A percentile compares a stretch with the other conserved stretches of the same genome.
Conservation (phyloP, 768 basidiomycete species). For the Naganishia friedmannii region DNA sequence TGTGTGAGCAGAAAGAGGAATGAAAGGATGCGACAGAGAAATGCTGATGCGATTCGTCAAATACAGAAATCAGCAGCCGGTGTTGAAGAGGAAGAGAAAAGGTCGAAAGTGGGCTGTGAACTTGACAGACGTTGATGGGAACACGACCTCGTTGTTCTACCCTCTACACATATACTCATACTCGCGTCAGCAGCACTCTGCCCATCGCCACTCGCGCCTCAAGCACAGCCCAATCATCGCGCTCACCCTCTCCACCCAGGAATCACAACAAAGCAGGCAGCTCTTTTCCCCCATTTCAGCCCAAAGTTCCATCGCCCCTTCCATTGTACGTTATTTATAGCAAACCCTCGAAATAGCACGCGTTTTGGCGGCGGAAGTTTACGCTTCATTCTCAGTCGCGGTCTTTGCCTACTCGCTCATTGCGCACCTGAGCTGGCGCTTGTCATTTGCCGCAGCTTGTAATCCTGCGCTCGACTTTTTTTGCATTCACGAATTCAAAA, state of each 20-base stretch:
- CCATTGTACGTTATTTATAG: background rate
- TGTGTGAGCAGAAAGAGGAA: background rate
- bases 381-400: background rate
- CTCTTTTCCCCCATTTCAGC: no score
- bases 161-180: background rate
- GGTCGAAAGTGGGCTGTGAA: background rate
- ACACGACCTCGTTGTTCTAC: background rate
- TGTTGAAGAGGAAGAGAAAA: background rate
- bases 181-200: background rate
- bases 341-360: background rate
- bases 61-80: background rate
- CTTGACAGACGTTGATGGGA: background rate
- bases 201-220: background rate
- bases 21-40: background rate
- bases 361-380: background rate
- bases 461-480: no score
- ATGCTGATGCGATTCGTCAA: background rate
- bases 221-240: slow-evolving; percentile 2
- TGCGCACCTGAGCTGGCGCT: no score
- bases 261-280: background rate
- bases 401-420: no score
- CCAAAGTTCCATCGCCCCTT: background rate
- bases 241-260: no score
- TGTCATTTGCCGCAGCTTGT: no score
- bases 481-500: no score